Conservation (phyloP, 169 alveolate species). For the Amoebophrya sp. region DNA sequence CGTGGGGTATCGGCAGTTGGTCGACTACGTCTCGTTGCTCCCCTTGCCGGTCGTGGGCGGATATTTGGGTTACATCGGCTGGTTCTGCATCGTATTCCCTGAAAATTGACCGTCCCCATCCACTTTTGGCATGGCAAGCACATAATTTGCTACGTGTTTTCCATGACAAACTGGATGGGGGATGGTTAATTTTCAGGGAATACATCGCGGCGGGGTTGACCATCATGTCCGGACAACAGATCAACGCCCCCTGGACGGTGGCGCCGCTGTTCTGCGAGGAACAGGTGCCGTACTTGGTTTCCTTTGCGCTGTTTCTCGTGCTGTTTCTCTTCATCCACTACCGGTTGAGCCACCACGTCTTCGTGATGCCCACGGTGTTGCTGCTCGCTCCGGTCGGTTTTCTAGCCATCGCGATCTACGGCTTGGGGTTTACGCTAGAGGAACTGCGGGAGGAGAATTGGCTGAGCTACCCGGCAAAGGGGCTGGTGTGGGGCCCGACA, state of each 20-base stretch:
- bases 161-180: too few species aligned
- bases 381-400: not conserved
- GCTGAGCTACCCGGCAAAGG: not conserved
- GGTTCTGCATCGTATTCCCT: too few species aligned
- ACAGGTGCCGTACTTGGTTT: not conserved
- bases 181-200: too few species aligned
- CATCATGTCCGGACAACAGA: not conserved
- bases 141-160: too few species aligned
- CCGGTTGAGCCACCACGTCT: not conserved
- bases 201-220: not conserved
- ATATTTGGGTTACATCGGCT: conserved; percentile 3
- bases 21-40: not conserved
- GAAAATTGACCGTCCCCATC: too few species aligned
- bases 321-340: not conserved
- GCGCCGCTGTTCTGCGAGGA: not conserved
- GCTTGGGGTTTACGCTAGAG: not conserved
- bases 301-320: not conserved
- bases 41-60: not conserved
- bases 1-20: not conserved
- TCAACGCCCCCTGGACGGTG: not conserved
- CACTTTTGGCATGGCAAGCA: too few species aligned
- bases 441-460: not conserved
- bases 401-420: not conserved
- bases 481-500: not conserved
- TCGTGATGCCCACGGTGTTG: not conserved